Conservation (phyloP, 2,329 filamentous ascomycete genomes). For the Thielaviopsis populi region DNA sequence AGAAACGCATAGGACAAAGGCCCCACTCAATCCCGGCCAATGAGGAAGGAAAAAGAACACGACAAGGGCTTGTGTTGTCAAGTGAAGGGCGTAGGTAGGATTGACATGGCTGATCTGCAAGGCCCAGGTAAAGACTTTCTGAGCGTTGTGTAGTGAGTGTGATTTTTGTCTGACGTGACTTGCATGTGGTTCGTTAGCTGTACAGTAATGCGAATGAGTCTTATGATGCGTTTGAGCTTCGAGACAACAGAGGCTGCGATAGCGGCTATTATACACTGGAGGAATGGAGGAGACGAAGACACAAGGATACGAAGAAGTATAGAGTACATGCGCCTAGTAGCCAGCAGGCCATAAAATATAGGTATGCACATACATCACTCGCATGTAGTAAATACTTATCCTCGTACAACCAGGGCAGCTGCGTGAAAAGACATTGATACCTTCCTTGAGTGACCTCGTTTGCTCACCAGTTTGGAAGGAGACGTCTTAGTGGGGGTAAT, state of each 20-base stretch:
- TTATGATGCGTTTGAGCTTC: background rate
- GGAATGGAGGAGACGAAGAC: background rate
- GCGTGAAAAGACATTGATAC: too few species aligned
- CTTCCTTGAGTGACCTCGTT: too few species aligned
- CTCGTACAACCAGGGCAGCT: background rate
- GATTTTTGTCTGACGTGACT: background rate
- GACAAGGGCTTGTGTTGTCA: constrained; percentile 9
- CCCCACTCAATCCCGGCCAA: background rate
- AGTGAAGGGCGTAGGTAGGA: constrained; percentile 14
- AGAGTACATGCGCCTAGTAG: background rate
- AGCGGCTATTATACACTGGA: background rate
- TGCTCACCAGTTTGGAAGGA: background rate
- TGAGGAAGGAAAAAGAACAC: background rate
- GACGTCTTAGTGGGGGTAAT: background rate
- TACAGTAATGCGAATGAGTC: background rate
- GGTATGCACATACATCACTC: background rate
- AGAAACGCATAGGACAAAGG: background rate
- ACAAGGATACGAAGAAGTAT: background rate
- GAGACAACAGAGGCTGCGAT: background rate
- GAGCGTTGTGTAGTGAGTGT: background rate
- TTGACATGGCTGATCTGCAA: constrained; percentile 5
- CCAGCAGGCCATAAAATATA: background rate
- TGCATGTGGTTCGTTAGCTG: background rate
- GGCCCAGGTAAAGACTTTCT: background rate
- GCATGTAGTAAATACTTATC: background rate